Evolutionary conservation across 192 early-diverging fungal genomes (phyloP).

Genomic region (Backusella parvicylindrica): DNA sequence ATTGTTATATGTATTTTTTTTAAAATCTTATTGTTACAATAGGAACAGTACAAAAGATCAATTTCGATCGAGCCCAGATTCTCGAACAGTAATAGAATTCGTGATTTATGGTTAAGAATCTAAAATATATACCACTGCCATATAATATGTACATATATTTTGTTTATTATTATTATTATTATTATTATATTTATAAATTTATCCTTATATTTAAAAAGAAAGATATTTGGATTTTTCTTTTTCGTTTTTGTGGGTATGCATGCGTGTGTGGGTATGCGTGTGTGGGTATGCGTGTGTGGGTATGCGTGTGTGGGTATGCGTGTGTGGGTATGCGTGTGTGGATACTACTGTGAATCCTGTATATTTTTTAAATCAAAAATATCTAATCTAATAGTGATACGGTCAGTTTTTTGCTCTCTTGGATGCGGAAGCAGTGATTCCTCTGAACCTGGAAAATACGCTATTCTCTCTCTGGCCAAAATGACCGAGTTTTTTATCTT

Average conservation of each 20-base stretch:
- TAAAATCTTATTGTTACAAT: not conserved
- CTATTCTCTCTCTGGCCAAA: not conserved
- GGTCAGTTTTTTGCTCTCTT: not conserved
- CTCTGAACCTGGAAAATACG: not conserved
- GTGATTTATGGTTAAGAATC: slow-evolving; percentile 16
- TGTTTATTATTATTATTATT: not conserved
- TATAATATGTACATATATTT: not conserved
- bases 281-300: too few species aligned
- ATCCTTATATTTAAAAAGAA: not conserved
- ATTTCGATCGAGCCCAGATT: slow-evolving; percentile 7
- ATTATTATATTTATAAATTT: not conserved
- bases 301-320: too few species aligned
- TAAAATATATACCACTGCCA: not conserved
- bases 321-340: too few species aligned
- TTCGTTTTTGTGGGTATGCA: not conserved
- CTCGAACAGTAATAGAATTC: slow-evolving; percentile 15
- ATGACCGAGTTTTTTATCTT: not conserved
- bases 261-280: too few species aligned
- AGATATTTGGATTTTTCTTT: not conserved
- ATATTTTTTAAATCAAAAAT: not conserved
- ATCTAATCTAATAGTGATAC: not conserved
- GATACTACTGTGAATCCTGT: not conserved
- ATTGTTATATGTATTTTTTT: not conserved
- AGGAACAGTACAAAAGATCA: slow-evolving; percentile 20
- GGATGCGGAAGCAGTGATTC: not conserved